Evolutionary conservation across 305 asterid genomes (phyloP).

Genomic region (Solanum hybrid): DNA sequence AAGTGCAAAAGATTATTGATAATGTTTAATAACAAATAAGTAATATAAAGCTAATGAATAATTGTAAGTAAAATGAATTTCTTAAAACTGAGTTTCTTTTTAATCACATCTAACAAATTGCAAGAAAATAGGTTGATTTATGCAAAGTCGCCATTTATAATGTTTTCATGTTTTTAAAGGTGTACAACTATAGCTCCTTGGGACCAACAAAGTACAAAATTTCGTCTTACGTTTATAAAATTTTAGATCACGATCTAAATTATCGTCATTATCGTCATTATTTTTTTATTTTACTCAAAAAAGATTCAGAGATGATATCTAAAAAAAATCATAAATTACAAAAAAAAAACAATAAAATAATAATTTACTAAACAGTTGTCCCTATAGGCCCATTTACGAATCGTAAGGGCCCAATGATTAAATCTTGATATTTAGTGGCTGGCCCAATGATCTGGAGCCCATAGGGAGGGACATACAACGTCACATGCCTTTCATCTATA

Average conservation of each 20-base stretch:
- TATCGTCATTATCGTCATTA: neutral
- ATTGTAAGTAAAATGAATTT: neutral
- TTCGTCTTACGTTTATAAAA: neutral
- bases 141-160: neutral
- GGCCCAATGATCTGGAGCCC: conserved; percentile 22
- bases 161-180: neutral
- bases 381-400: neutral
- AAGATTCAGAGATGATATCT: neutral
- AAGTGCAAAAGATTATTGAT: neutral
- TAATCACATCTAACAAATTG: neutral
- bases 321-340: neutral
- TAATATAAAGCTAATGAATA: neutral
- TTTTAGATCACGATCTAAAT: neutral
- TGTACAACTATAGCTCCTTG: neutral
- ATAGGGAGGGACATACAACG: conserved; percentile 32
- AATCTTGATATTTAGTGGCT: conserved; percentile 8
- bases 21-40: neutral
- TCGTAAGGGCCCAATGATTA: conserved; percentile 26
- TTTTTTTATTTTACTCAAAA: neutral
- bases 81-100: neutral
- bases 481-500: conserved; percentile 27
- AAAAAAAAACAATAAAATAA: too few relatives aligned
- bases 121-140: neutral
- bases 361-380: neutral
- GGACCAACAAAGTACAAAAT: neutral